Percentiles rank a stretch among this genome's conserved stretches.
phyloP scores from a whole-genome alignment of 176 grass and related monocot genomes.

The Oryza rufipogon region DNA sequence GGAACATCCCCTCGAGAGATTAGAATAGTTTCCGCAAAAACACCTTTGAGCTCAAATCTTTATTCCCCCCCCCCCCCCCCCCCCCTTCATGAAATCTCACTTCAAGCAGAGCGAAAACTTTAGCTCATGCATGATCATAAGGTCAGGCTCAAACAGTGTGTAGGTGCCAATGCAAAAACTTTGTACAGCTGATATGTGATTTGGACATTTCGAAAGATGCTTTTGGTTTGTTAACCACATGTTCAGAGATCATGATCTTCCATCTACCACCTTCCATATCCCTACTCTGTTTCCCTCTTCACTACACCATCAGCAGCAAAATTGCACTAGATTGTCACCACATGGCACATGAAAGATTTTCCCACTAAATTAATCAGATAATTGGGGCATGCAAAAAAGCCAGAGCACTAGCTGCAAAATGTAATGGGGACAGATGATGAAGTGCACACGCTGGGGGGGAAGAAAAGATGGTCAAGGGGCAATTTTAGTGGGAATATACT shows the following conservation, averaged over 20 bases:
- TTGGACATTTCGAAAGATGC: conserved; percentile 41
- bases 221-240: conserved; percentile 36
- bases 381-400: conserved; percentile 19
- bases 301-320: conserved; percentile 15
- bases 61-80: no score
- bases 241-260: conserved; percentile 40
- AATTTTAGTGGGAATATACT: conserved; percentile 43
- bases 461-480: conserved; percentile 42
- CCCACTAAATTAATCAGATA: conserved; percentile 22
- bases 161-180: background rate
- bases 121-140: background rate
- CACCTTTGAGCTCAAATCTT: no score
- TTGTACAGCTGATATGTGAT: conserved; percentile 24
- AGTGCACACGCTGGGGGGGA: conserved; percentile 27
- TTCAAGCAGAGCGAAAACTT: background rate
- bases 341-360: conserved; percentile 31
- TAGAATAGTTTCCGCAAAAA: no score
- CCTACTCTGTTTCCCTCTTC: conserved; percentile 22
- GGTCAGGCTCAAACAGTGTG: conserved; percentile 35
- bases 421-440: conserved; percentile 48
- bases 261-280: conserved; percentile 37
- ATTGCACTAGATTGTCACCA: conserved; percentile 30
- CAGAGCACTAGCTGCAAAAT: conserved; percentile 34
- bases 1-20: no score
- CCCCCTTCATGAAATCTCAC: background rate